phyloP scores from a whole-genome alignment of 805 yeast species.

The Candida palmyrensis region DNA sequence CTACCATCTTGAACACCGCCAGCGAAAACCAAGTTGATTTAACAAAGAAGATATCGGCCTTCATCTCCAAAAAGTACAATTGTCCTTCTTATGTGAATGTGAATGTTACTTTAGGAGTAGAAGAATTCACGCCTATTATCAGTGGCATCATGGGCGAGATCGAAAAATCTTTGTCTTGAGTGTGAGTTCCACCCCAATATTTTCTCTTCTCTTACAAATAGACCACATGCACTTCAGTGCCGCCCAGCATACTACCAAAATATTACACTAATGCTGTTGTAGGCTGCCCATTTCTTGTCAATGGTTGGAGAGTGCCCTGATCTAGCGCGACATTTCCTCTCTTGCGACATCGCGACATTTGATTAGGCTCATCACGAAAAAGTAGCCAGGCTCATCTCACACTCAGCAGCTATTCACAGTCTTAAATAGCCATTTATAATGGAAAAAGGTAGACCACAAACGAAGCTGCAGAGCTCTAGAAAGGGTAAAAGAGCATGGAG shows the following conservation, averaged over 20 bases:
- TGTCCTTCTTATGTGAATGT: slow-evolving; percentile 43
- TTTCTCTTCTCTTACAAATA: too few species aligned
- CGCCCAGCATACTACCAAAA: too few species aligned
- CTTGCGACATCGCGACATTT: too few species aligned
- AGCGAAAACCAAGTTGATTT: slow-evolving; percentile 37
- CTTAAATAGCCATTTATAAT: slow-evolving; percentile 1
- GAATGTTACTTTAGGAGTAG: slow-evolving; percentile 32
- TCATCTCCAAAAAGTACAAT: slow-evolving; percentile 34
- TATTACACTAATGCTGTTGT: too few species aligned
- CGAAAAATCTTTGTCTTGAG: slow-evolving; percentile 13
- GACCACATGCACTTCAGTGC: too few species aligned
- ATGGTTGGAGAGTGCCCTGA: too few species aligned
- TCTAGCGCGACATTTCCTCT: too few species aligned
- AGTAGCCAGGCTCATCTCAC: not conserved
- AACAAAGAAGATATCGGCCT: slow-evolving; percentile 36
- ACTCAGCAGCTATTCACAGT: not conserved
- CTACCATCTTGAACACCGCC: slow-evolving; percentile 40
- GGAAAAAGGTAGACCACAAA: slow-evolving; percentile 45
- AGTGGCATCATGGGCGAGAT: slow-evolving; percentile 22
- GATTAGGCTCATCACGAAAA: too few species aligned
- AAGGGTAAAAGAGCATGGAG: slow-evolving; percentile 94
- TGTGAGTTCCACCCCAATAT: too few species aligned
- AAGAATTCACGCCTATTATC: slow-evolving; percentile 24
- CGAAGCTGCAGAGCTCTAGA: slow-evolving; percentile 69
- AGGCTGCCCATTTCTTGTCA: too few species aligned